Conservation (phyloP, 768 basidiomycete species). For the Brasilioporus rufonigricans region DNA sequence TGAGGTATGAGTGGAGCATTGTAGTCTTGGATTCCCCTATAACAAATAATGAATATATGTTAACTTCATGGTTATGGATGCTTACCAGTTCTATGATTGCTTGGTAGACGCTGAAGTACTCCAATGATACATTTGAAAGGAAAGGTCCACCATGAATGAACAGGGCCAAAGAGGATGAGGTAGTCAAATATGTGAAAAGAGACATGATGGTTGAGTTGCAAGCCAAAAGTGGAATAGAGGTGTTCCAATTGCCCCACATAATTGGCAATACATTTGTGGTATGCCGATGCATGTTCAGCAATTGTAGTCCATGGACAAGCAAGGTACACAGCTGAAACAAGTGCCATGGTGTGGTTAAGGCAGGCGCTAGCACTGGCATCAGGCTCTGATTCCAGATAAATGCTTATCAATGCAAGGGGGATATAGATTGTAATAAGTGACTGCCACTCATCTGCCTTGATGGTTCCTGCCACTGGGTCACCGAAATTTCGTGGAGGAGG, state of each 20-base stretch:
- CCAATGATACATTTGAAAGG: constrained; percentile 26
- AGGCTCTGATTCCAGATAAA: not conserved
- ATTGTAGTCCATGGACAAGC: constrained; percentile 18
- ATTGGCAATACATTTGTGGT: constrained; percentile 13
- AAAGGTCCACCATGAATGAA: constrained; percentile 32
- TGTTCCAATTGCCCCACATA: constrained; percentile 21
- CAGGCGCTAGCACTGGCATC: too few relatives aligned
- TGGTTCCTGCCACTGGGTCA: not conserved
- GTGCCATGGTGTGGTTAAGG: constrained; percentile 28
- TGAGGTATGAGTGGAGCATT: constrained; percentile 14
- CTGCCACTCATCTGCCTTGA: constrained; percentile 1
- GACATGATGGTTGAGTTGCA: constrained; percentile 31
- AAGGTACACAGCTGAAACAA: constrained; percentile 28
- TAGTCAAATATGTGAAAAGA: constrained; percentile 34
- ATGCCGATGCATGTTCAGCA: not conserved
- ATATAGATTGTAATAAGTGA: not conserved
- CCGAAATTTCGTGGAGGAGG: not conserved
- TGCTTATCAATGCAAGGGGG: not conserved
- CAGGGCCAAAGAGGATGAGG: constrained; percentile 36
- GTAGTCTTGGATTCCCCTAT: constrained; percentile 11
- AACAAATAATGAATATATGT: too few relatives aligned
- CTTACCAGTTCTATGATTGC: constrained; percentile 24
- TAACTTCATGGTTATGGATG: not conserved
- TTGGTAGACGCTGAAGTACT: constrained; percentile 16
- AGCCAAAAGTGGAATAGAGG: constrained; percentile 13